Conservation (phyloP, 768 basidiomycete species). For the Obba rivulosa region DNA sequence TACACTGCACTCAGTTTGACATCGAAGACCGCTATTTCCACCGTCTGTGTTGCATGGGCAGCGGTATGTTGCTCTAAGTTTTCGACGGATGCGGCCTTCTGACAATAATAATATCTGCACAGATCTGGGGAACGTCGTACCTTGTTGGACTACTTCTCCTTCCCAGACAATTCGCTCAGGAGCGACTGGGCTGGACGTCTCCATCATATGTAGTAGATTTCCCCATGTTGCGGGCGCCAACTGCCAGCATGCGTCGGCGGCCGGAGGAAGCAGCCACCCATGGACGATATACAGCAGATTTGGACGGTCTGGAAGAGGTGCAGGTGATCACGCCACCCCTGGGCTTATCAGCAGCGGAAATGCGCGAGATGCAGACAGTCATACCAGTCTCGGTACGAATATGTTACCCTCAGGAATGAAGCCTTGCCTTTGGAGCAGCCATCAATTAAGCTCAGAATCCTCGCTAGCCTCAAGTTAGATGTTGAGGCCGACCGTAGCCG, state of each 20-base stretch:
- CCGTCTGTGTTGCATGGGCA: constrained; percentile 42
- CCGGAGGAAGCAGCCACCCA: too few species aligned
- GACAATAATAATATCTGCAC: neutral
- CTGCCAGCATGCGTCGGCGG: too few species aligned
- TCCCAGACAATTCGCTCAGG: constrained; percentile 23
- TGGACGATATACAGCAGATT: neutral
- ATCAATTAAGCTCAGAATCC: too few species aligned
- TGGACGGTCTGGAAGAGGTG: neutral
- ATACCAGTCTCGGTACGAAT: neutral
- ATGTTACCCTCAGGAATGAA: too few species aligned
- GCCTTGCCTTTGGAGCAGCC: too few species aligned
- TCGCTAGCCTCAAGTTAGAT: too few species aligned
- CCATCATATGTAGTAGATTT: neutral
- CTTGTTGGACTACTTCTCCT: constrained; percentile 31
- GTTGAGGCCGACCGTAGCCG: too few species aligned
- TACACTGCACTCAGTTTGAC: constrained; percentile 5
- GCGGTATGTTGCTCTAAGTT: constrained; percentile 30
- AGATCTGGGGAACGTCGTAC: constrained; percentile 38
- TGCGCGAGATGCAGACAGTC: too few species aligned
- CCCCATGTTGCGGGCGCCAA: too few species aligned
- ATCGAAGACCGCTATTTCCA: constrained; percentile 24
- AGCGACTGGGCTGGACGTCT: constrained; percentile 20
- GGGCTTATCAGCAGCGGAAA: too few species aligned
- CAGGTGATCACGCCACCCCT: too few species aligned
- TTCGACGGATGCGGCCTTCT: neutral